Evolutionary conservation across 306 rosid genomes (phyloP), one percentile per base, ranked within the genome.

Genomic region (Dalbergia oliveri): DNA sequence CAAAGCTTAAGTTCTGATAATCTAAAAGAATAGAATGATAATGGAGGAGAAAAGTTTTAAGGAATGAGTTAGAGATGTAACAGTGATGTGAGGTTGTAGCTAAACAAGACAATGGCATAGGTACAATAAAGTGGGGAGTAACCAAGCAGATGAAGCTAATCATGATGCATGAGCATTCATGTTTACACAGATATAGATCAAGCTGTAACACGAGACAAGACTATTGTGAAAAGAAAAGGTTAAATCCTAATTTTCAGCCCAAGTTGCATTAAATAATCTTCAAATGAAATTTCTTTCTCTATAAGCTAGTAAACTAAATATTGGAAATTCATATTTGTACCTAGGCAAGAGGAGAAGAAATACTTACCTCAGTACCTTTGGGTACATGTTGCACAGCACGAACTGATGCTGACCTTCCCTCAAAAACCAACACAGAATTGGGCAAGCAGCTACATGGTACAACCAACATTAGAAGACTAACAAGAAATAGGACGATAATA

Each of bases 401-500:
- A 39, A 94, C 91, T 1, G 87, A 87, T 66, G 97, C 97, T 15
- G 84, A 69, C 79, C 74, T 90, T 84, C 94, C 99, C 81, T 94
- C 97, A 61, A 94, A 94, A 80, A 93, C 86, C 85, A 94, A 75
- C 37, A 93, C 95, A 78, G 94, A 87, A 89, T 94, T 94, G 79
- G 97, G 91, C 85, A 86, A 81, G 86, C 97, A 91, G 80, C 97
- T 94, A 75, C 61, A 87, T 71, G 33, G 70, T 66, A 77, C 75
- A 54, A 56, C 69, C 66, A 66, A 23, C 19, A 82, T 87, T 70
- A 88, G 87, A 83, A 79, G 70, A 54, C 62, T 51, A 23, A 77
- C 56, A 63, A 58, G 18, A 75, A 83, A 67, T 39, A 70, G 49
- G 57, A 82, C 45, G 50, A 72, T 66, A 72, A 57, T 23, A 83